A percentile compares a stretch with the other conserved stretches of the same genome.
Conservation (phyloP, 2,329 filamentous ascomycete species). For the Cladosporium austrohemisphaericum region DNA sequence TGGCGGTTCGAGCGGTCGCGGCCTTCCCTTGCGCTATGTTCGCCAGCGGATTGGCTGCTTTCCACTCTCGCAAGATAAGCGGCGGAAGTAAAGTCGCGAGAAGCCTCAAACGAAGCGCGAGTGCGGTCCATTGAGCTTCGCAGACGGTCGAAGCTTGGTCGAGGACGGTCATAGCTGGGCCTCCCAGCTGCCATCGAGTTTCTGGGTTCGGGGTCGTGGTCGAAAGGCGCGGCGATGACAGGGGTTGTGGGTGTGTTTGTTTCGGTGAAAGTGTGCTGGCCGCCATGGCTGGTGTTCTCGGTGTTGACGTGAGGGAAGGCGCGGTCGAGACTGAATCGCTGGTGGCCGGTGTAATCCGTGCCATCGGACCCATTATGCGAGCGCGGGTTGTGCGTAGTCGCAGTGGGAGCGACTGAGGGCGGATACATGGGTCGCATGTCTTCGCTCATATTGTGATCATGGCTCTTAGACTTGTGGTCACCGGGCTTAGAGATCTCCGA, state of each 20-base stretch:
- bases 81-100: conserved; percentile 86
- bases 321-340: conserved; percentile 37
- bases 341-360: conserved; percentile 72
- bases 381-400: conserved; percentile 71
- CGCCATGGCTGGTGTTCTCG: background rate
- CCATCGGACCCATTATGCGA: conserved; percentile 92
- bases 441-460: conserved; percentile 64
- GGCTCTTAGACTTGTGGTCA: conserved; percentile 44
- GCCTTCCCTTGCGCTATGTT: background rate
- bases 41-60: conserved; percentile 28
- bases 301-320: conserved; percentile 37
- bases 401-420: conserved; percentile 75
- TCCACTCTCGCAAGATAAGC: conserved; percentile 81
- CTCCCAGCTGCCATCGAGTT: conserved; percentile 40
- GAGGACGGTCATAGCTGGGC: conserved; percentile 62
- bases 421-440: conserved; percentile 91
- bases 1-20: conserved; percentile 1
- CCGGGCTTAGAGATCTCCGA: conserved; percentile 52
- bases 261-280: background rate
- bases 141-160: conserved; percentile 85
- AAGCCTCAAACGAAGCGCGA: conserved; percentile 78
- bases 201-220: conserved; percentile 19
- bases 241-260: conserved; percentile 22
- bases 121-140: conserved; percentile 83
- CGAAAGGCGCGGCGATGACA: conserved; percentile 19